phyloP scores from a whole-genome alignment of 2,329 filamentous ascomycete species.

The Aspergillus awamori region DNA sequence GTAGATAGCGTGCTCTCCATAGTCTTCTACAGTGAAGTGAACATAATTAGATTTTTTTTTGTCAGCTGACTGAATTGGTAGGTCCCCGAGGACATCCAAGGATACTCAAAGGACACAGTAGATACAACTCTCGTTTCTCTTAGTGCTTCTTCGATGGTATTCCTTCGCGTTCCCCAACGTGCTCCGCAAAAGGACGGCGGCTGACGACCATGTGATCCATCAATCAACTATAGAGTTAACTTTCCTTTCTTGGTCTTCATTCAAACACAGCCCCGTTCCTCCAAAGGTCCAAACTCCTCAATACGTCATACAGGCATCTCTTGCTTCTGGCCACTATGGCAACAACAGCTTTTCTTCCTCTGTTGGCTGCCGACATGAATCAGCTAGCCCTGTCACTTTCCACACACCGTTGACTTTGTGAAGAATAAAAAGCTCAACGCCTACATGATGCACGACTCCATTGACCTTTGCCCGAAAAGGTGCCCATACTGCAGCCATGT shows the following conservation, averaged over 20 bases:
- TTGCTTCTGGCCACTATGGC: background rate
- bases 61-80: background rate
- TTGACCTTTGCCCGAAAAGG: slow-evolving; percentile 40
- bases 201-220: background rate
- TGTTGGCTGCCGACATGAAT: slow-evolving; percentile 38
- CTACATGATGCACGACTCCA: slow-evolving; percentile 40
- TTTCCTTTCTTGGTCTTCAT: background rate
- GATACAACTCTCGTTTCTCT: background rate
- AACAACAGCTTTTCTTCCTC: slow-evolving; percentile 31
- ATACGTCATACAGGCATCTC: background rate
- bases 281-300: background rate
- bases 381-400: slow-evolving; percentile 41
- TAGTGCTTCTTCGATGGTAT: background rate
- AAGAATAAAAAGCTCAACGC: slow-evolving; percentile 38
- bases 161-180: background rate
- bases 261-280: background rate
- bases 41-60: background rate
- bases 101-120: background rate
- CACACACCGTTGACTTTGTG: slow-evolving; percentile 37
- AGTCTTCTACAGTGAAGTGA: background rate
- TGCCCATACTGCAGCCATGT: slow-evolving; percentile 39
- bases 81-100: background rate
- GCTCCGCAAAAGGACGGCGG: background rate
- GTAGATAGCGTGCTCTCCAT: slow-evolving; percentile 17
- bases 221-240: background rate